phyloP scores from a whole-genome alignment of 2,329 filamentous ascomycete species.

The Tolypocladium pustulatum region DNA sequence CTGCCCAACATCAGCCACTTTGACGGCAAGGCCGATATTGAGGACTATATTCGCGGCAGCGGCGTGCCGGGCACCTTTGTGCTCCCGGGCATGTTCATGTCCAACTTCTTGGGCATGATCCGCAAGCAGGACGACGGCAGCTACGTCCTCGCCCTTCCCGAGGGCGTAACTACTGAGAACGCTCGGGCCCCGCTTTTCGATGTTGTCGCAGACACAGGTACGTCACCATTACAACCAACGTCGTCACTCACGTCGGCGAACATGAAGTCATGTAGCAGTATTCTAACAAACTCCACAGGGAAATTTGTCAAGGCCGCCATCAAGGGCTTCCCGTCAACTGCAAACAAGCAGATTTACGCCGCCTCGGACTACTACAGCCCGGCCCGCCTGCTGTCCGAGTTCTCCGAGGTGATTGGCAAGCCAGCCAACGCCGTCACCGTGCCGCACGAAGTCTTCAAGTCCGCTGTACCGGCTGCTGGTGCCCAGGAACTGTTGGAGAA shows the following conservation, averaged over 20 bases:
- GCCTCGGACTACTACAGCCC: slow-evolving; percentile 26
- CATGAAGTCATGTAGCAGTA: background rate
- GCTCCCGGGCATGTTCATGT: slow-evolving; percentile 43
- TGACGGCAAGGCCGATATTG: slow-evolving; percentile 45
- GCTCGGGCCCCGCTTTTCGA: slow-evolving; percentile 27
- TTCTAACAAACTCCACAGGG: slow-evolving; percentile 8
- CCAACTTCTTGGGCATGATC: slow-evolving; percentile 27
- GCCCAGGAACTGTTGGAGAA: slow-evolving; percentile 30
- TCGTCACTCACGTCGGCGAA: background rate
- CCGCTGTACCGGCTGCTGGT: slow-evolving; percentile 16
- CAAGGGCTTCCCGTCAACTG: slow-evolving; percentile 12
- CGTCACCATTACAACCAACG: slow-evolving; percentile 8
- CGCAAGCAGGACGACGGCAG: slow-evolving; percentile 17
- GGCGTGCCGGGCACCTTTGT: slow-evolving; percentile 41
- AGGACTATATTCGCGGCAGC: slow-evolving; percentile 41
- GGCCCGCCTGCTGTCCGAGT: slow-evolving; percentile 20
- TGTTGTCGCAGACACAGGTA: slow-evolving; percentile 27
- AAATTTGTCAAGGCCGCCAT: slow-evolving; percentile 24
- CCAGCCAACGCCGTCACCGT: slow-evolving; percentile 18
- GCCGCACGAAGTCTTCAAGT: slow-evolving; percentile 22
- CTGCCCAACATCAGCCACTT: slow-evolving; percentile 36
- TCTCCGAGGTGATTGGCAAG: slow-evolving; percentile 22
- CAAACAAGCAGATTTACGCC: slow-evolving; percentile 23
- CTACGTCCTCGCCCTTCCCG: slow-evolving; percentile 17
- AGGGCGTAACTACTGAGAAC: slow-evolving; percentile 14